Evolutionary conservation across 108 stramenopile species (phyloP).

Genomic region (Conticribra guillardii): DNA sequence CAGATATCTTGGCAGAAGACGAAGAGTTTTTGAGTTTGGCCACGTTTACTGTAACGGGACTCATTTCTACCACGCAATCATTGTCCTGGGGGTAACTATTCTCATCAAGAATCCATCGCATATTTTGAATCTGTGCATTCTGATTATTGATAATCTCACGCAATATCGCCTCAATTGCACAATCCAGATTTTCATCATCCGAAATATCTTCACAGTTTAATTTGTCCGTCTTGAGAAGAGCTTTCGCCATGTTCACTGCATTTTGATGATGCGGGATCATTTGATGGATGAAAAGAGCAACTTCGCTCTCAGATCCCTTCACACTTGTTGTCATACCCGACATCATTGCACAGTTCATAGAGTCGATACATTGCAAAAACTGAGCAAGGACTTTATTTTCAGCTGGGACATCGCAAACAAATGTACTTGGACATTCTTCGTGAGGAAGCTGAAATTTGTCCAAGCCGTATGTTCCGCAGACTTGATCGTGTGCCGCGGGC

Average conservation of each 20-base stretch:
- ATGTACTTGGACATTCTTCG: constrained; percentile 53
- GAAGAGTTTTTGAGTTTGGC: too few species aligned
- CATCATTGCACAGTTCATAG: constrained; percentile 79
- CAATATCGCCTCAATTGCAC: constrained; percentile 59
- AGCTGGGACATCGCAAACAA: constrained; percentile 50
- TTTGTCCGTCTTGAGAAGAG: constrained; percentile 56
- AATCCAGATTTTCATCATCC: constrained; percentile 48
- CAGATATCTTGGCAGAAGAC: too few species aligned
- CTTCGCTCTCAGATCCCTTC: constrained; percentile 6
- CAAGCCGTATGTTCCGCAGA: constrained; percentile 77
- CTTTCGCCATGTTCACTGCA: constrained; percentile 93
- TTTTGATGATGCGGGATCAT: constrained; percentile 96
- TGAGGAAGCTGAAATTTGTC: constrained; percentile 57
- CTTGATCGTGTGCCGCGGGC: constrained; percentile 51
- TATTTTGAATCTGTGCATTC: constrained; percentile 81
- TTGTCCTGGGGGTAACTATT: constrained; percentile 38
- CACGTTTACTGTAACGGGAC: too few species aligned
- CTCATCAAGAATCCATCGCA: constrained; percentile 63
- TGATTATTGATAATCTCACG: constrained; percentile 73
- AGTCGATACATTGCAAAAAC: constrained; percentile 62
- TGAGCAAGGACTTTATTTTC: constrained; percentile 9
- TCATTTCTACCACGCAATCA: constrained; percentile 60
- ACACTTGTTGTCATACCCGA: constrained; percentile 65
- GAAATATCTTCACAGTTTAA: constrained; percentile 54
- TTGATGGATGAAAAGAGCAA: constrained; percentile 78